Conservation (phyloP, 2,329 filamentous ascomycete genomes). For the Fusarium ramigenum region DNA sequence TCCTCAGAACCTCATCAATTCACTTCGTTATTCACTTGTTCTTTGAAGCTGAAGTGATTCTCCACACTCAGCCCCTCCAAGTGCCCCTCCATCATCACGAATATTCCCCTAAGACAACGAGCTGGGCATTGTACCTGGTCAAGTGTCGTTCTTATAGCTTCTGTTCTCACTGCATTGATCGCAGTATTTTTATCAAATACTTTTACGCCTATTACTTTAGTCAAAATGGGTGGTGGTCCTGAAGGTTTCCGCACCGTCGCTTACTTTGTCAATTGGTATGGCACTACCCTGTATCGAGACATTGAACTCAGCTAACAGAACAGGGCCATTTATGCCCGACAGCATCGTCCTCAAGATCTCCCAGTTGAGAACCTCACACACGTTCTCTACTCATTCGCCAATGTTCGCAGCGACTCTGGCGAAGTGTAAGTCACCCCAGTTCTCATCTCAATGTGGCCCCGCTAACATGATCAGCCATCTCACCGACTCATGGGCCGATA, state of each 20-base stretch:
- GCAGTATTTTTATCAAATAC: conserved; percentile 23
- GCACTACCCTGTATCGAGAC: background rate
- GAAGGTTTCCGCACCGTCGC: conserved; percentile 72
- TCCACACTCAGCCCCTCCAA: conserved; percentile 22
- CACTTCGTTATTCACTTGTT: background rate
- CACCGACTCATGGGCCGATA: conserved; percentile 72
- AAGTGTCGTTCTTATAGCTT: conserved; percentile 14
- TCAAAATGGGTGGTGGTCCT: conserved; percentile 56
- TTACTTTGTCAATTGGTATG: conserved; percentile 77
- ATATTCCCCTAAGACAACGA: conserved; percentile 18
- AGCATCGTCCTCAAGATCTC: conserved; percentile 86
- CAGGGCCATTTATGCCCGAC: conserved; percentile 85
- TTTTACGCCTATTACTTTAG: background rate
- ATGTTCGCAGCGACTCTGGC: conserved; percentile 80
- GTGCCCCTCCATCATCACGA: conserved; percentile 36
- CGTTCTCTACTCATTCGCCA: conserved; percentile 90
- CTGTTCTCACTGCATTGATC: background rate
- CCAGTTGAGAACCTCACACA: conserved; percentile 86
- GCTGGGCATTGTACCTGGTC: conserved; percentile 15
- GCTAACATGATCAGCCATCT: conserved; percentile 53
- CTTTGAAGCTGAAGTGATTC: conserved; percentile 19
- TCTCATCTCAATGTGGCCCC: background rate
- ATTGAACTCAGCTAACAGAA: background rate
- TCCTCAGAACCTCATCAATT: background rate
- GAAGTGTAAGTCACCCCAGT: conserved; percentile 68